Conservation (phyloP, 495 filamentous ascomycete genomes). For the Aspergillus leporis region DNA sequence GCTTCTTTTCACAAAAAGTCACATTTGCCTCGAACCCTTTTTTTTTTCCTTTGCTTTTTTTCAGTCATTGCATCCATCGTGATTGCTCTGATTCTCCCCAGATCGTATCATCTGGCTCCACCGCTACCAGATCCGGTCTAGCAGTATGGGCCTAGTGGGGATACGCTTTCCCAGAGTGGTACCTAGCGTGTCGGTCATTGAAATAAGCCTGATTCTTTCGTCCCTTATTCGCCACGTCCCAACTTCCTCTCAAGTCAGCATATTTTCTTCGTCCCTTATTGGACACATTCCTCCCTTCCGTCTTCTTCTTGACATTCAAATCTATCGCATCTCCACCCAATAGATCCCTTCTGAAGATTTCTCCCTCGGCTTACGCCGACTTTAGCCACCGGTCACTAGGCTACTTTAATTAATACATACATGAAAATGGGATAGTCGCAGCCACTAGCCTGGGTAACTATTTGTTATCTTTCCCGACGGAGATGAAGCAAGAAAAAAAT, state of each 20-base stretch:
- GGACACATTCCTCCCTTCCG: slow-evolving; percentile 10
- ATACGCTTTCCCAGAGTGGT: slow-evolving; percentile 31
- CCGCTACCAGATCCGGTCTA: slow-evolving; percentile 33
- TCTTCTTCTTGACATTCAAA: slow-evolving; percentile 1
- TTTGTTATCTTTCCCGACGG: slow-evolving; percentile 21
- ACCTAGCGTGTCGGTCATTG: slow-evolving; percentile 17
- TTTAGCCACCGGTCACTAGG: background rate
- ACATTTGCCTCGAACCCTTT: background rate
- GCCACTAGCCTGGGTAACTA: slow-evolving; percentile 4
- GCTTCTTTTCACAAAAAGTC: background rate
- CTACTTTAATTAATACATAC: background rate
- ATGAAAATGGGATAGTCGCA: background rate
- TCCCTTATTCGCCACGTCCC: slow-evolving; percentile 23
- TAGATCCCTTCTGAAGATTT: background rate
- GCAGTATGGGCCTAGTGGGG: slow-evolving; percentile 22
- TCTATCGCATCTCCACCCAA: slow-evolving; percentile 5
- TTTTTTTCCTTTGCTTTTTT: slow-evolving; percentile 3
- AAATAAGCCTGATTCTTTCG: slow-evolving; percentile 33
- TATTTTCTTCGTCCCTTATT: slow-evolving; percentile 25
- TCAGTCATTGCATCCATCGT: background rate
- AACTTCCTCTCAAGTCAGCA: slow-evolving; percentile 27
- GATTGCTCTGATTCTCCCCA: slow-evolving; percentile 27
- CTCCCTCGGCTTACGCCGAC: background rate
- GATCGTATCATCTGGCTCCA: slow-evolving; percentile 37
- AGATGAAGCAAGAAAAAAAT: slow-evolving; percentile 12